phyloP scores from a whole-genome alignment of 2,329 filamentous ascomycete species.

The Neonectria coccinea region DNA sequence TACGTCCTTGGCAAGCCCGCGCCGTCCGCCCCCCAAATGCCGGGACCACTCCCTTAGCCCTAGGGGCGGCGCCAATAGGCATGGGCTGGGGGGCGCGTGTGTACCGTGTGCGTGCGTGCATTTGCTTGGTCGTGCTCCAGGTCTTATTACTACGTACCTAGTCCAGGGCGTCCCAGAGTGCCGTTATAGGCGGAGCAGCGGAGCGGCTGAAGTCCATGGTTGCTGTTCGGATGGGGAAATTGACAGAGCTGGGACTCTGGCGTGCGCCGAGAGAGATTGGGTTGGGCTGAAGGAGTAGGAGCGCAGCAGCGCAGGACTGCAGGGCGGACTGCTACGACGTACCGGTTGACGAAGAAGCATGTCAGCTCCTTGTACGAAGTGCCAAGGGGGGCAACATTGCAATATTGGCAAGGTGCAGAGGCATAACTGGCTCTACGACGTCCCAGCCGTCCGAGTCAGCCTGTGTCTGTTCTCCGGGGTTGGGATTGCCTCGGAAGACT shows the following conservation, averaged over 20 bases:
- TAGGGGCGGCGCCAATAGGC: slow-evolving; percentile 27
- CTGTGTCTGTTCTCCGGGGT: neutral
- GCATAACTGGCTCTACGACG: slow-evolving; percentile 9
- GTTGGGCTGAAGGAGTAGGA: slow-evolving; percentile 18
- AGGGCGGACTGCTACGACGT: neutral
- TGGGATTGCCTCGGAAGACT: slow-evolving; percentile 11
- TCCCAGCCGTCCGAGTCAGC: slow-evolving; percentile 11
- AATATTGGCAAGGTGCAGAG: slow-evolving; percentile 15
- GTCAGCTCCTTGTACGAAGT: neutral
- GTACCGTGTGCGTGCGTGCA: slow-evolving; percentile 20
- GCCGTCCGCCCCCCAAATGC: slow-evolving; percentile 24
- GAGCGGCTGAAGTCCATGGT: slow-evolving; percentile 27
- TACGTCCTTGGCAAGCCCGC: slow-evolving; percentile 17
- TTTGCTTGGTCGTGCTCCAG: slow-evolving; percentile 13
- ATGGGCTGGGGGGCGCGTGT: slow-evolving; percentile 20
- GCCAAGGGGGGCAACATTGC: too few species aligned
- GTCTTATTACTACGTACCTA: neutral
- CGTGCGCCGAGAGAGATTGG: slow-evolving; percentile 25
- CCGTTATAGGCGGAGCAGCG: slow-evolving; percentile 28
- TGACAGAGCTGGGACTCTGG: slow-evolving; percentile 21
- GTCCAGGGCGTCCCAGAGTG: slow-evolving; percentile 16
- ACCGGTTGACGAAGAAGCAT: slow-evolving; percentile 2
- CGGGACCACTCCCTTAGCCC: slow-evolving; percentile 30
- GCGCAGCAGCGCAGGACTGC: neutral
- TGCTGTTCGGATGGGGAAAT: slow-evolving; percentile 31